A percentile compares a stretch with the other conserved stretches of the same genome.
Evolutionary conservation across 148 eudicot species (phyloP).

Genomic region (Fagopyrum tataricum): DNA sequence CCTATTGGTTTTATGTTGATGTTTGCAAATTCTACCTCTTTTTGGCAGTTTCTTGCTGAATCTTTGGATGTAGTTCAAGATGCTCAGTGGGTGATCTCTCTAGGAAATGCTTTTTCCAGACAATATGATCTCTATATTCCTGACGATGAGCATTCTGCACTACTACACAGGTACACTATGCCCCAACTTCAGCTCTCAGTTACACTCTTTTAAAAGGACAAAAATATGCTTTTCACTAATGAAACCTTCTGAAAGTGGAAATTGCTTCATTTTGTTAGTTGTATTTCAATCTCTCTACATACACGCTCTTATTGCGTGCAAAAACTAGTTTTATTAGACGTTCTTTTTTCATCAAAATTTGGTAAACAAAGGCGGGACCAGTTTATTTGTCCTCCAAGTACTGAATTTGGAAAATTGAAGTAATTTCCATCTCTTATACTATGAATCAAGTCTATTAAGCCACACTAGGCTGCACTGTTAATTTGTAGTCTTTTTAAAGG

Average conservation of each 20-base stretch:
- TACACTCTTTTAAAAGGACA: background rate
- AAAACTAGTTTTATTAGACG: background rate
- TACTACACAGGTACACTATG: slow-evolving; percentile 75
- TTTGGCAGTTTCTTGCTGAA: slow-evolving; percentile 84
- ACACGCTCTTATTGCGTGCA: background rate
- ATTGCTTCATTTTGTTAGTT: background rate
- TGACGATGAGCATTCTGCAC: slow-evolving; percentile 88
- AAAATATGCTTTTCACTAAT: background rate
- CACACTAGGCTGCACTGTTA: background rate
- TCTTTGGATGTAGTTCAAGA: slow-evolving; percentile 91
- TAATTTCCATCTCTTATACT: background rate
- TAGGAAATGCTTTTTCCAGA: slow-evolving; percentile 81
- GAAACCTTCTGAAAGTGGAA: background rate
- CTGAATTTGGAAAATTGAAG: background rate
- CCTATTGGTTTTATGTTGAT: slow-evolving; percentile 9
- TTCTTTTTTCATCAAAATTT: background rate
- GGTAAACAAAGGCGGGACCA: background rate
- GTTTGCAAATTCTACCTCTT: slow-evolving; percentile 18
- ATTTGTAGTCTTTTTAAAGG: background rate
- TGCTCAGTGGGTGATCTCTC: slow-evolving; percentile 60
- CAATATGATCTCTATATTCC: slow-evolving; percentile 83
- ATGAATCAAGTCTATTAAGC: background rate
- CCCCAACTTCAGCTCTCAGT: background rate
- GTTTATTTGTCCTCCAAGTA: background rate
- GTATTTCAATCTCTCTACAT: background rate